A percentile compares a stretch with the other conserved stretches of the same genome.
phyloP scores from a whole-genome alignment of 1,139 yeast species.

The Yamadazyma atmosphaerica region DNA sequence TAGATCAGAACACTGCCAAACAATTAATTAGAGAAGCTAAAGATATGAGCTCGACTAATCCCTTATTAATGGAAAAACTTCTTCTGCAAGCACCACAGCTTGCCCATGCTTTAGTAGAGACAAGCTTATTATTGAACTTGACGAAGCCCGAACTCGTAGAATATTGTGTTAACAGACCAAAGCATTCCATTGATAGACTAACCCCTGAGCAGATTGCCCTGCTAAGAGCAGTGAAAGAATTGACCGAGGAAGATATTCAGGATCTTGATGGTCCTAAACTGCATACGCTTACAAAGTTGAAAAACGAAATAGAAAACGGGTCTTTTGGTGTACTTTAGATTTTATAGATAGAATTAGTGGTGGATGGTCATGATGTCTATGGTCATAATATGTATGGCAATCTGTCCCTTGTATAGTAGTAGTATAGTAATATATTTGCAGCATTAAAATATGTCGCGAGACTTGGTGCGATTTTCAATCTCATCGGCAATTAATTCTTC shows the following conservation, averaged over 20 bases:
- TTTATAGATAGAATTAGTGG: too few species aligned
- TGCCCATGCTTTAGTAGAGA: constrained; percentile 79
- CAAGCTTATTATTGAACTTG: constrained; percentile 59
- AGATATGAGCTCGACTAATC: constrained; percentile 60
- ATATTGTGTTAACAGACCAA: constrained; percentile 35
- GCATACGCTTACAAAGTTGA: constrained; percentile 35
- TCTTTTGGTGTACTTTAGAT: constrained; percentile 29
- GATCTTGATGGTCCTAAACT: constrained; percentile 61
- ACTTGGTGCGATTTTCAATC: too few species aligned
- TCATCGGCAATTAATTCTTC: background rate
- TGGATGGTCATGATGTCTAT: too few species aligned
- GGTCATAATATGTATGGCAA: too few species aligned
- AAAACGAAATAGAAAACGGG: constrained; percentile 45
- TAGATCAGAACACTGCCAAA: constrained; percentile 57
- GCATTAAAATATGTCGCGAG: too few species aligned
- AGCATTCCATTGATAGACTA: constrained; percentile 41
- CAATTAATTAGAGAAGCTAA: constrained; percentile 64
- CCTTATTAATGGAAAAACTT: constrained; percentile 61
- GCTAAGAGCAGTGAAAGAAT: constrained; percentile 54
- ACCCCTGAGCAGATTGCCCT: constrained; percentile 51
- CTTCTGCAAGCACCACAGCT: constrained; percentile 76
- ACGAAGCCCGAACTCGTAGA: constrained; percentile 58
- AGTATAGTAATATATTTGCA: background rate
- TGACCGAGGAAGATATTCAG: constrained; percentile 65
- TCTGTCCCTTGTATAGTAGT: background rate